These are phyloP conservation scores for Apiotrichum montevideense DNA, from an alignment of 1,284 basidiomycete species.

Conservation along the genomic window DNA sequence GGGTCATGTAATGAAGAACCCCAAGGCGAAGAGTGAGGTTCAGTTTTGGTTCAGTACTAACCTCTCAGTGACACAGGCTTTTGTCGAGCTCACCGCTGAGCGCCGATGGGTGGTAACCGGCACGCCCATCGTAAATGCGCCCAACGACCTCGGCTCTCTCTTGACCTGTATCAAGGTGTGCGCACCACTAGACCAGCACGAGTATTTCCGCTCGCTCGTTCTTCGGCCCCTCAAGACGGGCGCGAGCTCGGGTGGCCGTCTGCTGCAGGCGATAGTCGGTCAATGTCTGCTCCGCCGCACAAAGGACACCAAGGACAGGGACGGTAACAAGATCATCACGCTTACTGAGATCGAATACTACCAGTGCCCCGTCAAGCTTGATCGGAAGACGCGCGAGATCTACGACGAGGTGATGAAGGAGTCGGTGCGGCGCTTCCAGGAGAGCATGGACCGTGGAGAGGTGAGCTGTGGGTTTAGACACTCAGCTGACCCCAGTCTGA, in stretches of 20 bases:
- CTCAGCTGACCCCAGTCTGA: slow-evolving; percentile 37
- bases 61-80: slow-evolving; percentile 57
- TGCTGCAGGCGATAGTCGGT: slow-evolving; percentile 77
- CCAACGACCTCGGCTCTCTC: slow-evolving; percentile 72
- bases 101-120: slow-evolving; percentile 59
- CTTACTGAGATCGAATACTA: slow-evolving; percentile 61
- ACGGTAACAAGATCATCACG: slow-evolving; percentile 64
- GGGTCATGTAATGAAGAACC: slow-evolving; percentile 77
- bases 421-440: slow-evolving; percentile 59
- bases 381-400: slow-evolving; percentile 59
- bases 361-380: slow-evolving; percentile 56
- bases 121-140: slow-evolving; percentile 84
- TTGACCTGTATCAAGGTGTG: slow-evolving; percentile 75
- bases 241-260: slow-evolving; percentile 58
- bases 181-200: slow-evolving; percentile 68
- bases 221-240: slow-evolving; percentile 66
- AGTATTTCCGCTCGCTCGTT: slow-evolving; percentile 69
- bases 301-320: slow-evolving; percentile 75
- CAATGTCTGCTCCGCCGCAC: slow-evolving; percentile 77
- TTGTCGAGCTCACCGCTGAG: slow-evolving; percentile 62
- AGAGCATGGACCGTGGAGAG: slow-evolving; percentile 49
- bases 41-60: not conserved
- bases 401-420: slow-evolving; percentile 69
- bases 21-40: slow-evolving; percentile 61
- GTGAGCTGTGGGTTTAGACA: slow-evolving; percentile 7